Evolutionary conservation across 371 early-diverging fungal species (phyloP).

Genomic region (Lichtheimia ornata): DNA sequence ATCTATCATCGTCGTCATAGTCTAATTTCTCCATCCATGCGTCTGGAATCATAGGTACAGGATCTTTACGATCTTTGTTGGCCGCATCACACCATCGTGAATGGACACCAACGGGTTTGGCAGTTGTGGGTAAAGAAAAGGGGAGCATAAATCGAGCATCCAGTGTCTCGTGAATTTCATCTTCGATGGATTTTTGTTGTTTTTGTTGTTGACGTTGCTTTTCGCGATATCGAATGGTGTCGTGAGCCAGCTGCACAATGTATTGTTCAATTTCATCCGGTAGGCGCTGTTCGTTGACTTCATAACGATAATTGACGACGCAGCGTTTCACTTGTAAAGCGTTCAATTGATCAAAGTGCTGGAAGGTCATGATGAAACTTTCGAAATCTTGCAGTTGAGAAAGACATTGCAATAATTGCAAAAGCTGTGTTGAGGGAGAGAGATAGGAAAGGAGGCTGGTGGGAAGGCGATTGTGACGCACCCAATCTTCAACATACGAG

Average conservation of each 20-base stretch:
- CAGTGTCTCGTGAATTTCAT: conserved; percentile 43
- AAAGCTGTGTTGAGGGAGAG: conserved; percentile 71
- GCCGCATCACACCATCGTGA: conserved; percentile 21
- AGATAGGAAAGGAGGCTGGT: conserved; percentile 42
- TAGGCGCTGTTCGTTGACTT: conserved; percentile 73
- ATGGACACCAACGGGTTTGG: conserved; percentile 22
- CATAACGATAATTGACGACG: conserved; percentile 78
- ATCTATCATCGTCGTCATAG: conserved; percentile 3
- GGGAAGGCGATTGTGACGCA: conserved; percentile 57
- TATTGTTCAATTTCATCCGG: conserved; percentile 73
- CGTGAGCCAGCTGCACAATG: conserved; percentile 64
- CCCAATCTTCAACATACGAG: conserved; percentile 82
- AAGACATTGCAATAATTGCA: conserved; percentile 79
- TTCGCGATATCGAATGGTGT: conserved; percentile 49
- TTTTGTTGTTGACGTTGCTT: conserved; percentile 29
- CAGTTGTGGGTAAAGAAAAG: conserved; percentile 49
- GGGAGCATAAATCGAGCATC: conserved; percentile 50
- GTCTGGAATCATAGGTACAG: conserved; percentile 45
- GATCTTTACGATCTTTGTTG: conserved; percentile 21
- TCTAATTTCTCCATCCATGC: conserved; percentile 10
- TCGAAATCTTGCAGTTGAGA: conserved; percentile 64
- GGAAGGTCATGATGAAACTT: conserved; percentile 71
- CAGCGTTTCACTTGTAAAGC: conserved; percentile 70
- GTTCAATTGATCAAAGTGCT: conserved; percentile 63
- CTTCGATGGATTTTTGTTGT: conserved; percentile 16